These are phyloP conservation scores for Hermanozyma aechmeae DNA, from an alignment of 805 yeast genomes.

Conservation along the genomic window DNA sequence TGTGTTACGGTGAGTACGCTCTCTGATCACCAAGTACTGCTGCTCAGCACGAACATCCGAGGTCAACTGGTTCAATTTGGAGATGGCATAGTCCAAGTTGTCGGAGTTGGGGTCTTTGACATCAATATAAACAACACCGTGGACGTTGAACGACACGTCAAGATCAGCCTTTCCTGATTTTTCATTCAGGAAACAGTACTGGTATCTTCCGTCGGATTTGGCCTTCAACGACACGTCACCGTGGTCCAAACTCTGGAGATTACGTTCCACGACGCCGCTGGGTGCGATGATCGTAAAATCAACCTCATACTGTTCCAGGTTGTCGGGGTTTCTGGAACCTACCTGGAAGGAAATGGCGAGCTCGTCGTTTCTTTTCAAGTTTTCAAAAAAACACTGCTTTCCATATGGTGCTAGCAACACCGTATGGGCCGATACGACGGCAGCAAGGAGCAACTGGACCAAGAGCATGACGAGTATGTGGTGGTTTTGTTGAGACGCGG, in stretches of 20 bases:
- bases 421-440: slow-evolving; percentile 53
- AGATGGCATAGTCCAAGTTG: slow-evolving; percentile 76
- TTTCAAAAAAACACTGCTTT: slow-evolving; percentile 81
- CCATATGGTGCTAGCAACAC: slow-evolving; percentile 77
- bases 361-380: slow-evolving; percentile 74
- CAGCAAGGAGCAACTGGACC: slow-evolving; percentile 9
- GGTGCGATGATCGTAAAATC: slow-evolving; percentile 50
- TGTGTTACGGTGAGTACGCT: slow-evolving; percentile 95
- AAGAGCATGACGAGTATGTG: neutral
- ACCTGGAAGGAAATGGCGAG: slow-evolving; percentile 86
- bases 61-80: slow-evolving; percentile 63
- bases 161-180: slow-evolving; percentile 60
- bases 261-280: slow-evolving; percentile 39
- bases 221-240: slow-evolving; percentile 73
- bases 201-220: slow-evolving; percentile 59
- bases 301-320: slow-evolving; percentile 52
- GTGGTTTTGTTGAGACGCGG: too few relatives aligned
- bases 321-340: slow-evolving; percentile 75
- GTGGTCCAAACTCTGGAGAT: slow-evolving; percentile 54
- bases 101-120: slow-evolving; percentile 67
- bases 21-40: slow-evolving; percentile 88
- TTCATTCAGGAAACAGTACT: slow-evolving; percentile 90
- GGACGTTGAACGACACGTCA: slow-evolving; percentile 92
- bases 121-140: slow-evolving; percentile 84
- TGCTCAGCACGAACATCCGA: slow-evolving; percentile 89